Evolutionary conservation across 768 basidiomycete species (phyloP).

Genomic region (Phaeotremella skinneri): DNA sequence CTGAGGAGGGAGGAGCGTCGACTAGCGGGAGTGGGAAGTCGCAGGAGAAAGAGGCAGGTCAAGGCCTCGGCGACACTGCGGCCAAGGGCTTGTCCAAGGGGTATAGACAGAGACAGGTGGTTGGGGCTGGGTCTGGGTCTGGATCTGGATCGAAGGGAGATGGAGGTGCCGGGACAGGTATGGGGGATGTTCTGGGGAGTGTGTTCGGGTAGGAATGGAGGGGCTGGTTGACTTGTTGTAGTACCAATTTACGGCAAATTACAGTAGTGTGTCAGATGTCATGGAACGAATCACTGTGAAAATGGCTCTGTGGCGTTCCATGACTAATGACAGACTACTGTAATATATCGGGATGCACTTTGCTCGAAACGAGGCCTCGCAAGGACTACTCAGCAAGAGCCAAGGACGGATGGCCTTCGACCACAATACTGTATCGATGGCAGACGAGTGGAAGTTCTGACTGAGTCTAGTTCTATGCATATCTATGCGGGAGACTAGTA

Average conservation of each 20-base stretch:
- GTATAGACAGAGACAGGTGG: constrained; percentile 39
- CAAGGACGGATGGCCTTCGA: too few relatives aligned
- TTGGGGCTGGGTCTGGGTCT: constrained; percentile 18
- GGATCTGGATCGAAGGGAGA: constrained; percentile 1
- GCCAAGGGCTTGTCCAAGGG: constrained; percentile 3
- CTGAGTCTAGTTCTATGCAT: not conserved
- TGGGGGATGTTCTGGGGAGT: constrained; percentile 45
- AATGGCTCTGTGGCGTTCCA: too few relatives aligned
- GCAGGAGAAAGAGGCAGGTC: constrained; percentile 8
- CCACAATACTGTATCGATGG: too few relatives aligned
- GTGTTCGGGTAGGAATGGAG: constrained; percentile 46
- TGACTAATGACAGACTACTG: too few relatives aligned
- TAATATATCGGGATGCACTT: too few relatives aligned
- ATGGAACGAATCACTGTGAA: not conserved
- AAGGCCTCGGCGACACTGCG: constrained; percentile 1
- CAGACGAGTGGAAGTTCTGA: not conserved
- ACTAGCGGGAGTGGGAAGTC: not conserved
- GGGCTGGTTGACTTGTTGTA: too few relatives aligned
- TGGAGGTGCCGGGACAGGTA: constrained; percentile 29
- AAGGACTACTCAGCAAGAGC: too few relatives aligned
- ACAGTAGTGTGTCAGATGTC: not conserved
- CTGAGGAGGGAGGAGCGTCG: constrained; percentile 7
- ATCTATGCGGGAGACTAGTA: not conserved
- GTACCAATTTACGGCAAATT: not conserved
- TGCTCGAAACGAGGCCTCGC: too few relatives aligned